phyloP scores from a whole-genome alignment of 768 basidiomycete genomes.

The Suillus lakei region DNA sequence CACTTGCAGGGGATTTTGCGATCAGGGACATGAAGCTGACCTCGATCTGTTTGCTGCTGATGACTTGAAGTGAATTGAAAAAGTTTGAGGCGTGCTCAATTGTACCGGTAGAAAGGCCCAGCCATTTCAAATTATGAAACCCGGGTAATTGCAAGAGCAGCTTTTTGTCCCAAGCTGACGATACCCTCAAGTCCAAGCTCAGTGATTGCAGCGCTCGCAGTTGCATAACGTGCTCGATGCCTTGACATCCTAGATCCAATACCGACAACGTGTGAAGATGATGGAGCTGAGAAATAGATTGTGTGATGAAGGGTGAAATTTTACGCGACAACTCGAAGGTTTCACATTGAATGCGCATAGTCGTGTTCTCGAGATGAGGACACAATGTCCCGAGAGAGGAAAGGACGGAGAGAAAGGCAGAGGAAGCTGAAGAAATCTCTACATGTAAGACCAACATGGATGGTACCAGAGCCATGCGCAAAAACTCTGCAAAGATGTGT shows the following conservation, averaged over 20 bases:
- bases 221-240: neutral
- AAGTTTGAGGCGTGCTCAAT: neutral
- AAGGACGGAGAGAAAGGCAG: neutral
- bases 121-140: neutral
- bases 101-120: neutral
- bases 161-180: neutral
- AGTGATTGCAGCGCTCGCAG: neutral
- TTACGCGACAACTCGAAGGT: neutral
- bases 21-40: no score
- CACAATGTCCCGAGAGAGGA: neutral
- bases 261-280: neutral
- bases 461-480: conserved; percentile 28
- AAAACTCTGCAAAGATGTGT: conserved; percentile 22
- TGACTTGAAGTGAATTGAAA: neutral
- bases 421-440: neutral
- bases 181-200: neutral
- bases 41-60: neutral
- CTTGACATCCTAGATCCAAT: neutral
- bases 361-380: neutral
- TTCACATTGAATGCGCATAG: neutral
- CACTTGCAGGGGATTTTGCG: no score
- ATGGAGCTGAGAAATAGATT: neutral
- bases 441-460: conserved; percentile 6
- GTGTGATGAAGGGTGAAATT: neutral
- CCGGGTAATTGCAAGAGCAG: neutral